Base-by-base conservation (phyloP, 2,329 filamentous ascomycete genomes). In the Thelonectria blattea region DNA sequence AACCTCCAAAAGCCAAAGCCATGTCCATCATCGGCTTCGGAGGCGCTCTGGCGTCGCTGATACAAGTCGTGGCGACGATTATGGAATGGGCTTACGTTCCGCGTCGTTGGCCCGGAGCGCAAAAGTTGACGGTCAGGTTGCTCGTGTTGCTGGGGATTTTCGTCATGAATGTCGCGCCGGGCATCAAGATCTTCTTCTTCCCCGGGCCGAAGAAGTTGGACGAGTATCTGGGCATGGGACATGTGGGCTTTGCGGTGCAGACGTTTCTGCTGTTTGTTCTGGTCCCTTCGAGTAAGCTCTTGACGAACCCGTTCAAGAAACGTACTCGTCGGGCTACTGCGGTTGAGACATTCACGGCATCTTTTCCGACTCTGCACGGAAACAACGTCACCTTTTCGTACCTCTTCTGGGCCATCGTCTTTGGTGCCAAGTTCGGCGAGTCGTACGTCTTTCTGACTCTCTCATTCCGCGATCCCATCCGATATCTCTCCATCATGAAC, bases 321-420 rank as follows among this genome's bases (percentile, higher is more conserved):
- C 94, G 97, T 73, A 92, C 92, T 12, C 88, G 95, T 49, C 90
- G 90, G 63, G 99, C 99, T 65, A 95, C 99, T 55, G 95, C 95
- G 47, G 98, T 93, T 72, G 95, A 99, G 79, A 99, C 95, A 0
- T 99, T 99, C 75, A 99, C 95, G 0, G 95, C 95, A 34, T 97
- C 93, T 75, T 99, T 89, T 76, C 93, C 95, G 10, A 88, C 87
- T 15, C 87, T 99, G 12, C 81, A 84, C 43, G 95, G 95, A 54
- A 97, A 97, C 67, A 93, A 98, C 75, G 93, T 95, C 87, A 95
- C 92, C 82, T 93, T 99, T 91, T 99, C 95, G 0, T 98, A 93
- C 71, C 93, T 94, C 73, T 80, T 99, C 1, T 99, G 95, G 95
- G 79, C 91, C 5, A 83, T 88, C 55, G 93, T 99, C 49, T 98